Percentiles rank a stretch among this genome's conserved stretches.
phyloP scores from a whole-genome alignment of 176 grass and related monocot genomes.

The Ensete ventricosum region DNA sequence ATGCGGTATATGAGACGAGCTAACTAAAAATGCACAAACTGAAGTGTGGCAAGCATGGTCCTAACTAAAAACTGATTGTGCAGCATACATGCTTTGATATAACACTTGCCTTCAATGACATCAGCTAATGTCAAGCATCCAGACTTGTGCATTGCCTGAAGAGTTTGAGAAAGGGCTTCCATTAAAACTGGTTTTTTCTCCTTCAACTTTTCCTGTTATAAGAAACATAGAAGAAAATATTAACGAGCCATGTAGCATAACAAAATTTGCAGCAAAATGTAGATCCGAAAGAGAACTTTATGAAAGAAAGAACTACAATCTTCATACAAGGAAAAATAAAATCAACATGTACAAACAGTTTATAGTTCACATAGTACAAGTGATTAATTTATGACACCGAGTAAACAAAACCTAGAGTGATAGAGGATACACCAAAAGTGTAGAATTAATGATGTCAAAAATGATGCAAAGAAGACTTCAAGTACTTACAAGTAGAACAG shows the following conservation, averaged over 20 bases:
- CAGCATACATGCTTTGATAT: background rate
- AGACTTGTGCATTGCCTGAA: slow-evolving; percentile 85
- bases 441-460: background rate
- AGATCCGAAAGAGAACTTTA: too few species aligned
- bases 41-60: too few species aligned
- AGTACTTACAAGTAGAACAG: slow-evolving; percentile 85
- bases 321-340: too few species aligned
- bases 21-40: background rate
- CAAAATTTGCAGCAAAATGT: background rate
- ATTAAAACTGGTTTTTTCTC: slow-evolving; percentile 73
- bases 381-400: too few species aligned
- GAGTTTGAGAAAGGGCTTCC: slow-evolving; percentile 72
- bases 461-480: background rate
- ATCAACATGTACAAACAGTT: too few species aligned
- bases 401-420: too few species aligned
- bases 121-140: slow-evolving; percentile 78
- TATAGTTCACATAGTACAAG: too few species aligned
- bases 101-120: slow-evolving; percentile 58
- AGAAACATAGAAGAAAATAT: background rate
- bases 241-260: background rate
- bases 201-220: slow-evolving; percentile 83
- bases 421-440: background rate
- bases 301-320: too few species aligned
- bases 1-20: background rate
- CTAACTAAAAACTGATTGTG: background rate